These are phyloP conservation scores for Pseudogymnoascus sp. DNA, from an alignment of 2,329 filamentous ascomycete species.

Conservation along the genomic window DNA sequence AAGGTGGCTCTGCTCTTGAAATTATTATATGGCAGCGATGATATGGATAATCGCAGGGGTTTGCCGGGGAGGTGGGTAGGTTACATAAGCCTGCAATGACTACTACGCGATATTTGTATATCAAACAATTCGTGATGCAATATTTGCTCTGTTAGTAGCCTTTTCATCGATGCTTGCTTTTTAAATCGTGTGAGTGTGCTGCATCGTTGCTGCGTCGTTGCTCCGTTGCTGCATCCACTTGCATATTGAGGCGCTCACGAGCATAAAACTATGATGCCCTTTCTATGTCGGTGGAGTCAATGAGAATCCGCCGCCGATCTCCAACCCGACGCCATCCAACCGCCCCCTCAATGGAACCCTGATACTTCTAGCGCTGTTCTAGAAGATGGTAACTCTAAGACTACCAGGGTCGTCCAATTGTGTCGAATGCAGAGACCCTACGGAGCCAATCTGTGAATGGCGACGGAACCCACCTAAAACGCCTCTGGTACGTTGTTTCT, in stretches of 20 bases:
- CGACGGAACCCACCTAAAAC: slow-evolving; percentile 17
- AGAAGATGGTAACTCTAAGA: slow-evolving; percentile 16
- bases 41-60: slow-evolving; percentile 3
- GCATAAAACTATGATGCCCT: not conserved
- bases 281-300: not conserved
- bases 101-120: not conserved
- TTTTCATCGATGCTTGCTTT: not conserved
- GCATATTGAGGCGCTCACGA: not conserved
- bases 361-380: slow-evolving; percentile 21
- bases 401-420: slow-evolving; percentile 15
- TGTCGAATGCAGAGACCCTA: slow-evolving; percentile 10
- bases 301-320: not conserved
- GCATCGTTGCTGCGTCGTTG: not conserved
- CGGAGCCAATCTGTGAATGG: slow-evolving; percentile 23
- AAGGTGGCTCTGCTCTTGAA: not conserved
- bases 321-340: slow-evolving; percentile 9
- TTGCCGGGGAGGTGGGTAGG: not conserved
- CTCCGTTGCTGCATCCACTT: not conserved
- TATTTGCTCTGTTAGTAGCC: slow-evolving; percentile 8
- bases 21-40: not conserved
- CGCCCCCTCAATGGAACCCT: slow-evolving; percentile 12
- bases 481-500: not conserved
- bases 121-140: not conserved
- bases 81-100: slow-evolving; percentile 2
- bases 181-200: not conserved